phyloP scores from a whole-genome alignment of 257 asterid genomes.

The Solanum piurae region DNA sequence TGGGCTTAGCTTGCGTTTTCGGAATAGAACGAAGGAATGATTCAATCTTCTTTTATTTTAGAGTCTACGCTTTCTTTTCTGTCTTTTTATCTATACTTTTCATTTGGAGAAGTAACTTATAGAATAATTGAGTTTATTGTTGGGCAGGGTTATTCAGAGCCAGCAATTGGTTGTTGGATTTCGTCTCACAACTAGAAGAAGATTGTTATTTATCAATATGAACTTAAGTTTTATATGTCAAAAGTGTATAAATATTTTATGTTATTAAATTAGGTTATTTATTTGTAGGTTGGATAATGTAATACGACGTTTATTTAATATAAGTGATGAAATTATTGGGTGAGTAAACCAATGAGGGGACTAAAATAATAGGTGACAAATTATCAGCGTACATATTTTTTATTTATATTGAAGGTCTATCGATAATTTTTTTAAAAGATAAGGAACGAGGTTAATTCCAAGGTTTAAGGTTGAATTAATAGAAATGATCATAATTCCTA shows the following conservation, averaged over 20 bases:
- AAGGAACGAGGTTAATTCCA: background rate
- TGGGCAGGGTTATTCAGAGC: too few relatives aligned
- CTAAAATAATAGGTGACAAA: too few relatives aligned
- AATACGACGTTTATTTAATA: background rate
- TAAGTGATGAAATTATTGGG: too few relatives aligned
- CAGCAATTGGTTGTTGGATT: too few relatives aligned
- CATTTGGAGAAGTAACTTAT: too few relatives aligned
- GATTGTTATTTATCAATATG: background rate
- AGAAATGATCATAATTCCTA: background rate
- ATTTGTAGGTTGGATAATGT: background rate
- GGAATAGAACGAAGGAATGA: background rate
- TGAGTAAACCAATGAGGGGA: too few relatives aligned
- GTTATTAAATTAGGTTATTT: background rate
- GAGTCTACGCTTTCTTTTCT: fast-evolving
- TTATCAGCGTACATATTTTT: too few relatives aligned
- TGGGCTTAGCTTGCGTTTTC: too few relatives aligned
- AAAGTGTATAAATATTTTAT: background rate
- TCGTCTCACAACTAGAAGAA: background rate
- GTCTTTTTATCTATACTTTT: too few relatives aligned
- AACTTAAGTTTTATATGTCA: background rate
- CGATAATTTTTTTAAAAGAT: background rate
- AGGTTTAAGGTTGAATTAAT: background rate
- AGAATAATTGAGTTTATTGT: too few relatives aligned
- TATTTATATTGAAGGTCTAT: background rate
- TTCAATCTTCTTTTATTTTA: background rate